phyloP scores from a whole-genome alignment of 1,284 basidiomycete species.

The Cystobasidiaceae sp. region DNA sequence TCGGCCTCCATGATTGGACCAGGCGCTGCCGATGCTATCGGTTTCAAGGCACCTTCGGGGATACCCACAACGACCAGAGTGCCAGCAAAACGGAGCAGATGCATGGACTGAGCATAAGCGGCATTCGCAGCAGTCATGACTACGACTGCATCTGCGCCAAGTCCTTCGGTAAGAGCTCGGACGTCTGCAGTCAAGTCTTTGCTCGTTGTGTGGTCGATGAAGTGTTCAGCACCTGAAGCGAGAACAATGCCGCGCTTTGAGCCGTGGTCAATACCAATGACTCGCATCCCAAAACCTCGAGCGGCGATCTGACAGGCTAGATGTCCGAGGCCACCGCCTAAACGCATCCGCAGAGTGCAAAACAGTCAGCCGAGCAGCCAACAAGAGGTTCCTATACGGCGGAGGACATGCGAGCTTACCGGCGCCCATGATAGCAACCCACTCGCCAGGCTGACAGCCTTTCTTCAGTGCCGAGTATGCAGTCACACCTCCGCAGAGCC shows the following conservation, averaged over 20 bases:
- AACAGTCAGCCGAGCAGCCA: too few species aligned
- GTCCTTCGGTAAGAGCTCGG: constrained; percentile 39
- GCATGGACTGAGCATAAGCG: constrained; percentile 42
- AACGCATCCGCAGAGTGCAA: too few species aligned
- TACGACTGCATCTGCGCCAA: constrained; percentile 42
- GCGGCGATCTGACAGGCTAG: constrained; percentile 34
- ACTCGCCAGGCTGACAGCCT: constrained; percentile 37
- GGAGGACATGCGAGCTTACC: too few species aligned
- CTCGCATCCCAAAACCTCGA: constrained; percentile 37
- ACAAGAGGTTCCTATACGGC: too few species aligned
- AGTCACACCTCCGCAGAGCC: constrained; percentile 44
- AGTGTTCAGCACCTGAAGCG: constrained; percentile 38
- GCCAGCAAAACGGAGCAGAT: not conserved
- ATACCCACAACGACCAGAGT: constrained; percentile 1
- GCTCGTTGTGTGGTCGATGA: constrained; percentile 42
- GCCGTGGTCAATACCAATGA: constrained; percentile 44
- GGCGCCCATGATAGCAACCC: constrained; percentile 22
- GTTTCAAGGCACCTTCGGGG: constrained; percentile 35
- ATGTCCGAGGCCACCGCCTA: constrained; percentile 43
- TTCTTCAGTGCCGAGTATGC: constrained; percentile 42
- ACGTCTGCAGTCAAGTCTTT: constrained; percentile 42
- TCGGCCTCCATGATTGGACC: constrained; percentile 40
- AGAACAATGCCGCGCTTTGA: constrained; percentile 38
- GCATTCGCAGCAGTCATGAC: constrained; percentile 40
- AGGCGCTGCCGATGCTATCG: constrained; percentile 40